A percentile compares a stretch with the other conserved stretches of the same genome.
These are phyloP conservation scores for Nakazawaea populi DNA, from an alignment of 805 yeast genomes.

Conservation along the genomic window DNA sequence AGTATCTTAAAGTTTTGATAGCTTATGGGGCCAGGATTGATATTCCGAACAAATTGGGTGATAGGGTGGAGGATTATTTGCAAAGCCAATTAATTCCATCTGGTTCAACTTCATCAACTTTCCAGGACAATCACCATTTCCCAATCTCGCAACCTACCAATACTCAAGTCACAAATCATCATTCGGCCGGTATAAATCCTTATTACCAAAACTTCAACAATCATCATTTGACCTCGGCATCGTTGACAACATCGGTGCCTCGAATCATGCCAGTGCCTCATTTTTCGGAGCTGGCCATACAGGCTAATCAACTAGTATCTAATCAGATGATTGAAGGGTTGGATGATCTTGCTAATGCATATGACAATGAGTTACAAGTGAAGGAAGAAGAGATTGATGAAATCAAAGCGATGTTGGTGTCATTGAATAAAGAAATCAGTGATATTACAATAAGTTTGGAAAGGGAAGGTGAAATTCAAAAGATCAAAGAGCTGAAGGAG, in stretches of 20 bases:
- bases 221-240: conserved; percentile 2
- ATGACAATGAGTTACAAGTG: conserved; percentile 45
- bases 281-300: conserved; percentile 48
- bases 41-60: conserved; percentile 39
- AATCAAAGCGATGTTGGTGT: conserved; percentile 19
- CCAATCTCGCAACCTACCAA: conserved; percentile 6
- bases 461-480: conserved; percentile 22
- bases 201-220: conserved; percentile 12
- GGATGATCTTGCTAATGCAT: conserved; percentile 40
- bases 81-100: conserved; percentile 17
- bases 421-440: conserved; percentile 26
- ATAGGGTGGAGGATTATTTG: conserved; percentile 33
- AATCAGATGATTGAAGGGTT: conserved; percentile 45
- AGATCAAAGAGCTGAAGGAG: conserved; percentile 12
- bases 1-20: conserved; percentile 37
- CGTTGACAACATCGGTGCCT: conserved; percentile 12
- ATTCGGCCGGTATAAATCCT: conserved; percentile 11
- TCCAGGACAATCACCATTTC: conserved; percentile 5
- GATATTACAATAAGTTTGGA: conserved; percentile 24
- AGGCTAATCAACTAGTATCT: conserved; percentile 45
- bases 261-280: conserved; percentile 28
- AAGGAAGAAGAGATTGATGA: conserved; percentile 30
- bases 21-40: conserved; percentile 50
- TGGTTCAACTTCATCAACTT: conserved; percentile 11
- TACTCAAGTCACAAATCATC: not conserved